phyloP scores from a whole-genome alignment of 768 basidiomycete species.

The Xerocomus spinulosus region DNA sequence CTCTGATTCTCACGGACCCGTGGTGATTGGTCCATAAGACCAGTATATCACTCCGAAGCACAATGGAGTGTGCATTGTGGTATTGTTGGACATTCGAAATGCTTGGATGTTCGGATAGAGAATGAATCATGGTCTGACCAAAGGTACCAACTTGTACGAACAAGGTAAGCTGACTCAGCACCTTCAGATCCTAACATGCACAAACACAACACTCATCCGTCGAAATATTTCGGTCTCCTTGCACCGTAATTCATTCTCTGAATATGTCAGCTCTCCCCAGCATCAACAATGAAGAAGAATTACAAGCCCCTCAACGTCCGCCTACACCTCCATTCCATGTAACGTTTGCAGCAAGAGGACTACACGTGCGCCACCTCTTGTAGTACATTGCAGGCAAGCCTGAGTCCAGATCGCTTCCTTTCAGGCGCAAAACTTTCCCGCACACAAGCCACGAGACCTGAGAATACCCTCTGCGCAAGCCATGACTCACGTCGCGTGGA shows the following conservation, averaged over 20 bases:
- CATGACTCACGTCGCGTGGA: conserved; percentile 81
- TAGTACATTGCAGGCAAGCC: conserved; percentile 7
- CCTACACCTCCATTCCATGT: conserved; percentile 72
- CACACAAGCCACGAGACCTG: conserved; percentile 74
- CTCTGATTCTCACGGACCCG: too few relatives aligned
- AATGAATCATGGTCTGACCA: too few relatives aligned
- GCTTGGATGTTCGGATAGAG: too few relatives aligned
- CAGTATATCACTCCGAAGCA: too few relatives aligned
- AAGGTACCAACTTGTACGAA: too few relatives aligned
- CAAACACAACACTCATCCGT: too few relatives aligned
- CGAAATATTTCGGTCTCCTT: too few relatives aligned
- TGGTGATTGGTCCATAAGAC: too few relatives aligned
- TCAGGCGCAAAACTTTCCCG: conserved; percentile 75
- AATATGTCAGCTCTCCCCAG: conserved; percentile 25
- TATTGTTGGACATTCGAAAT: too few relatives aligned
- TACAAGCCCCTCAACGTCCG: conserved; percentile 52
- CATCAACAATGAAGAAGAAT: conserved; percentile 49
- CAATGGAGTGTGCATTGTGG: too few relatives aligned
- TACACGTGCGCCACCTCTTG: conserved; percentile 53
- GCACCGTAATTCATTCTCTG: too few relatives aligned
- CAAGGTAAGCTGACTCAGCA: conserved; percentile 2
- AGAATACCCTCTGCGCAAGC: conserved; percentile 57
- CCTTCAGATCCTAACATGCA: conserved; percentile 21
- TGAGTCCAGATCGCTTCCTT: conserved; percentile 10
- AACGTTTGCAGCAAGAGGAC: conserved; percentile 62